These are phyloP conservation scores for Actinidia polygama DNA, from an alignment of 179 eudicot genomes.

Conservation along the genomic window DNA sequence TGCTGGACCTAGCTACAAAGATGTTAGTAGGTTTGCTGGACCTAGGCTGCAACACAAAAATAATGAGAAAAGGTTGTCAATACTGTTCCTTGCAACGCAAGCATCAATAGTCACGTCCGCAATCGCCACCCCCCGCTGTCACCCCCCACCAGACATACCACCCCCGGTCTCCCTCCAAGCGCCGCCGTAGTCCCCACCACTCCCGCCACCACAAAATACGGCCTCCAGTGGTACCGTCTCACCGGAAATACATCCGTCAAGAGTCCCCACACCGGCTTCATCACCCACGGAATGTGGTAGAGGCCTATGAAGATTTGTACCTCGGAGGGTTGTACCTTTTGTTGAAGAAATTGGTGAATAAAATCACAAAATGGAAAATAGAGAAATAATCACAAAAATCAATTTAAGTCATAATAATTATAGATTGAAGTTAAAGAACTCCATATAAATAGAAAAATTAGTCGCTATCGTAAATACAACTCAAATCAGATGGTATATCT, in stretches of 20 bases:
- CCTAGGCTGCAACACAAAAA: too few relatives aligned
- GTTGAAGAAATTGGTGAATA: too few relatives aligned
- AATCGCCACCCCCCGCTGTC: slow-evolving; percentile 42
- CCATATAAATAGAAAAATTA: too few relatives aligned
- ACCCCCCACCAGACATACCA: slow-evolving; percentile 50
- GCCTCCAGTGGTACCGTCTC: slow-evolving; percentile 49
- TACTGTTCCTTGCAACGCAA: slow-evolving; percentile 60
- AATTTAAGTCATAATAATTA: too few relatives aligned
- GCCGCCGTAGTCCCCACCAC: slow-evolving; percentile 44
- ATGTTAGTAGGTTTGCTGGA: too few relatives aligned
- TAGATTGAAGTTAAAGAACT: too few relatives aligned
- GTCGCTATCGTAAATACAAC: too few relatives aligned
- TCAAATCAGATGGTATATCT: too few relatives aligned
- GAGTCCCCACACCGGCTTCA: slow-evolving; percentile 72
- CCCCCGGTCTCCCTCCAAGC: slow-evolving; percentile 30
- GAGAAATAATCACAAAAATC: too few relatives aligned
- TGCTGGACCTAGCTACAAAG: too few relatives aligned
- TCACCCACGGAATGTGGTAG: slow-evolving; percentile 66
- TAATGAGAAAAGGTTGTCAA: too few relatives aligned
- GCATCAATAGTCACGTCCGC: slow-evolving; percentile 64
- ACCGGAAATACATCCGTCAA: slow-evolving; percentile 61
- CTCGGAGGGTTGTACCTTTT: slow-evolving; percentile 36
- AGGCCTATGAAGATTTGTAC: slow-evolving; percentile 53
- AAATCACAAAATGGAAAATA: too few relatives aligned
- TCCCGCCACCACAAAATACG: slow-evolving; percentile 50